phyloP scores from a whole-genome alignment of 2,329 filamentous ascomycete genomes.

The Arthrobotrys sphaeroides region DNA sequence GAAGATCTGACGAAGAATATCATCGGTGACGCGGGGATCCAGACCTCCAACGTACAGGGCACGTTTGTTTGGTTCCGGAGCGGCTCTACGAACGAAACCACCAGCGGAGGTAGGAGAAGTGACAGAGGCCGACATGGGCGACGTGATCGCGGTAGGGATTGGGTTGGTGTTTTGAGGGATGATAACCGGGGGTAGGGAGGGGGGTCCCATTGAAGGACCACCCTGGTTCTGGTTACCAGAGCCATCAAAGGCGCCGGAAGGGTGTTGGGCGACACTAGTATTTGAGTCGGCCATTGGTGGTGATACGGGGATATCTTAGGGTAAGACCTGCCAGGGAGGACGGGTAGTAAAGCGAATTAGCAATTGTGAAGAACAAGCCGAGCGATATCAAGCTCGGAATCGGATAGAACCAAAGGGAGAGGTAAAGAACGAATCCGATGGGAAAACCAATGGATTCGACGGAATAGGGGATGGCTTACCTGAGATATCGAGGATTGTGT shows the following conservation, averaged over 20 bases:
- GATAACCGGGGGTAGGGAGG: slow-evolving; percentile 80
- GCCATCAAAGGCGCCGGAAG: slow-evolving; percentile 74
- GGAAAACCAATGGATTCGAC: slow-evolving; percentile 20
- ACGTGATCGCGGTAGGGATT: slow-evolving; percentile 90
- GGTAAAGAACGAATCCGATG: neutral
- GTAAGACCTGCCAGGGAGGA: slow-evolving; percentile 15
- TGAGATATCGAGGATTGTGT: slow-evolving; percentile 52
- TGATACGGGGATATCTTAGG: slow-evolving; percentile 58
- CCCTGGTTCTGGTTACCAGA: slow-evolving; percentile 63
- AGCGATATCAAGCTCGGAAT: neutral
- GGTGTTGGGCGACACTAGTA: slow-evolving; percentile 68
- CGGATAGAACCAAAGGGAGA: neutral
- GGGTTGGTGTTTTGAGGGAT: slow-evolving; percentile 97
- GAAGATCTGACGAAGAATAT: slow-evolving; percentile 96
- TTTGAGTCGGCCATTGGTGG: slow-evolving; percentile 55
- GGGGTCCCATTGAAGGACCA: slow-evolving; percentile 81
- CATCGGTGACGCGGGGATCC: slow-evolving; percentile 93
- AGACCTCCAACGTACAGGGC: slow-evolving; percentile 95
- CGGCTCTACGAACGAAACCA: slow-evolving; percentile 84
- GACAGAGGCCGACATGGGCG: slow-evolving; percentile 78
- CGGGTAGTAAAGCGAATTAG: slow-evolving; percentile 5
- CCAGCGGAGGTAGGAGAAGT: slow-evolving; percentile 86
- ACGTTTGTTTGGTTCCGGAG: slow-evolving; percentile 97
- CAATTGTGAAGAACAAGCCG: neutral
- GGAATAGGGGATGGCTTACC: slow-evolving; percentile 54